These are phyloP conservation scores for Penicillium sp. DNA, from an alignment of 2,329 filamentous ascomycete species.

Conservation along the genomic window DNA sequence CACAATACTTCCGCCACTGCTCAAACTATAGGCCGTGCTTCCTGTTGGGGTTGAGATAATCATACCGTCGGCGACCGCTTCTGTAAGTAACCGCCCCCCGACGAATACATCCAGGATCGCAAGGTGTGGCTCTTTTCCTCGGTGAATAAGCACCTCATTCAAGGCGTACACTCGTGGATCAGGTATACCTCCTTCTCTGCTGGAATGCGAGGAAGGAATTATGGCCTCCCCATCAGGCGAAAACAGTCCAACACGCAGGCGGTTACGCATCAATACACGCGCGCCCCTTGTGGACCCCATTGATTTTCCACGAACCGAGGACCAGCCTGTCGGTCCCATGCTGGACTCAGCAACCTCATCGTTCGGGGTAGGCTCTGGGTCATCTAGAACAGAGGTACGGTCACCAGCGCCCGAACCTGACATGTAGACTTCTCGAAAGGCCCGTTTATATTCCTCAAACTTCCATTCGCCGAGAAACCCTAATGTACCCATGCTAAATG, in stretches of 20 bases:
- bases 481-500: constrained; percentile 94
- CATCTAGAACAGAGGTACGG: constrained; percentile 40
- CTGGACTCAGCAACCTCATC: constrained; percentile 22
- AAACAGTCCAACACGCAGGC: constrained; percentile 81
- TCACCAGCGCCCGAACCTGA: constrained; percentile 56
- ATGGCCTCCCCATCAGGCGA: constrained; percentile 56
- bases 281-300: constrained; percentile 72
- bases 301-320: constrained; percentile 70
- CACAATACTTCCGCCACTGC: constrained; percentile 85
- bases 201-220: constrained; percentile 41
- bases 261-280: constrained; percentile 79
- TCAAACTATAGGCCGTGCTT: constrained; percentile 93
- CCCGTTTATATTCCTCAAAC: constrained; percentile 85
- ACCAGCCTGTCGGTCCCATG: constrained; percentile 58
- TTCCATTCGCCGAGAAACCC: constrained; percentile 97
- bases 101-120: constrained; percentile 89
- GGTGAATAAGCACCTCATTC: constrained; percentile 92
- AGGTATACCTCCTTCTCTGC: constrained; percentile 21
- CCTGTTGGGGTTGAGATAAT: constrained; percentile 91
- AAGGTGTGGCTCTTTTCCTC: constrained; percentile 83
- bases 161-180: constrained; percentile 63
- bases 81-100: constrained; percentile 83
- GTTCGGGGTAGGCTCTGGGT: constrained; percentile 34
- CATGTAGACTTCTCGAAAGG: constrained; percentile 92
- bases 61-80: constrained; percentile 92